Base-by-base conservation (phyloP, 805 yeast genomes). In the Metschnikowia picachoensis region DNA sequence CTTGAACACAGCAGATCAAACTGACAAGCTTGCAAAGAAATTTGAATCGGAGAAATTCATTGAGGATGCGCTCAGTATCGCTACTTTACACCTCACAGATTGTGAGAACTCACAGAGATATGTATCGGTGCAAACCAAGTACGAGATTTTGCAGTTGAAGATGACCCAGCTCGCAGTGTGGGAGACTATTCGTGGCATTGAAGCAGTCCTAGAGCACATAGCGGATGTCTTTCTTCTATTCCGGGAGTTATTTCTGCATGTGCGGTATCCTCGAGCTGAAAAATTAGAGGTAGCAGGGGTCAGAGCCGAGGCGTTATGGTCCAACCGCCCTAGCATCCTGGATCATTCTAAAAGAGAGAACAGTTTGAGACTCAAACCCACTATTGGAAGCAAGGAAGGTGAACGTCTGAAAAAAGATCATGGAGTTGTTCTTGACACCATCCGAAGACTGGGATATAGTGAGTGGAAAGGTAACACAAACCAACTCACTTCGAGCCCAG, bases 131-230 rank as follows among this genome's bases (percentile, higher is more conserved):
- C 62, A 60, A 30, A 58, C 63, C 36, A 69, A 76, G 56, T 68
- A 76, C 66, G 81, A 76, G 47, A 74, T 82, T 46, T 59, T 83
- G 43, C 87, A 87, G 59, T 72, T 89, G 60, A 86, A 86, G 55
- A 72, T 86, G 64, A 84, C 96, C 0, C 87, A 85, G 56, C 66
- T 89, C 32, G 80, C 87, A 1, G 68, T 88, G n/a, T 66, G 80
- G 43, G 90, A 85, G 56, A 73, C 79, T 6, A 67, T 78, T 4
- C 72, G 77, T 46, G 92, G 89, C 7, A 64, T 74, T 1, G 68
- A 73, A 28, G 60, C 77, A 36, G 80, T 89, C 0, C 61, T 87
- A 48, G 87, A 83, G 35, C 70, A 73, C 41, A 60, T 90, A n/a
- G 78, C 86, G 2, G 88, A 79, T 37, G 73, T 87, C 9, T 85